Base-by-base conservation (phyloP, 441 rosid species). In the Erodium trifolium region DNA sequence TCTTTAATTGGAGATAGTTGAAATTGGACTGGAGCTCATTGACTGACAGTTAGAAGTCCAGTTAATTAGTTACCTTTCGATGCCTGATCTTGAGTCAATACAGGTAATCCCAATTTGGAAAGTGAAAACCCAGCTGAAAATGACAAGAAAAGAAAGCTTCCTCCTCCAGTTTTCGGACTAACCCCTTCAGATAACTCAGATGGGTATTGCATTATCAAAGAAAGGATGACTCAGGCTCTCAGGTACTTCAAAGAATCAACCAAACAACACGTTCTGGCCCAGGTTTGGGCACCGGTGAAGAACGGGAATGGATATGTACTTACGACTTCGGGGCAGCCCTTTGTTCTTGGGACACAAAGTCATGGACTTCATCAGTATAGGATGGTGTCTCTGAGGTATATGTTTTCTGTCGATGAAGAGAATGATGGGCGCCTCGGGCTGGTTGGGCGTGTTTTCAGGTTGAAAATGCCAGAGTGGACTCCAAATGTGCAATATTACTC, bases 401-500 rank as follows among this genome's bases (percentile, higher is more conserved):
- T 79, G 82, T 93, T 93, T 70, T 83, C 93, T 39, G 83, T 84
- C 70, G 99, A 89, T 63, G 88, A 86, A 47, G 95, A 83, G 75
- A 83, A 75, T 18, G 92, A 86, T 9, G 82, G 78, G 37, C 88
- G 83, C 76, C 88, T 86, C 0, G 99, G 99, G 59, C 93, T 93
- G 68, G 97, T 97, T 3, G 97, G 99, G 4, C 96, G 99, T 37
- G 99, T 91, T 78, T 93, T 89, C 84, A 68, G 68, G 78, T 84
- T 82, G 45, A 88, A 87, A 68, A 68, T 91, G 70, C 97, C 99
- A 0, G 99, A 93, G 57, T 93, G 99, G 99, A 91, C 90, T 10
- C 99, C 99, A 3, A 84, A 93, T 69, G 99, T 93, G 23, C 93
- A 84, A 84, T 93, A 86, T 66, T 93, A 89, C 80, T 84, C 96